Evolutionary conservation across 2,329 filamentous ascomycete genomes (phyloP), one percentile per base, ranked within the genome.

Genomic region (Calonectria naviculata): DNA sequence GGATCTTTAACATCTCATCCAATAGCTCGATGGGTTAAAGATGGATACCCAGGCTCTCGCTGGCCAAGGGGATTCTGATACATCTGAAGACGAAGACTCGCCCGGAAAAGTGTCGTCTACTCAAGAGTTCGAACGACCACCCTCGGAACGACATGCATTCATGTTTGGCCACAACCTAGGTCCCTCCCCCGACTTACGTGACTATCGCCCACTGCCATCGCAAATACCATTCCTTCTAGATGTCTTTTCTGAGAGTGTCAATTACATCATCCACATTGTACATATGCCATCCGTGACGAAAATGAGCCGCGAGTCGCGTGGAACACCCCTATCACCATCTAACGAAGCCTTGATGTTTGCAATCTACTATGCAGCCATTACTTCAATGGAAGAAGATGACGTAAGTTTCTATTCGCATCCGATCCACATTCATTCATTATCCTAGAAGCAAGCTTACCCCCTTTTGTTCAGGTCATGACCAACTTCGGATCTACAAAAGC

Each of bases 301-400:
- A 19, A 73, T 78, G 70, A 75, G 84, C 8, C 82, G 83, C 3
- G 80, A 82, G 29, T 73, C 80, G 21, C 84, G 83, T 1, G 78
- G 75, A n/a, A 73, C 76, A 46, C 75, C 78, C 5, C 75, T 88
- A 0, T 81, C 83, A 0, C 84, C 85, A 1, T 79, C 84, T 3
- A 83, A 88, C 52, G 87, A 90, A 70, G 88, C 89, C 1, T 76
- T 91, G 49, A 79, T 90, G 78, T 90, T 91, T 75, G 82, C 88
- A 0, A 88, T 91, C 7, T 91, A 89, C 79, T 91, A 90, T 73
- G 85, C 88, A 0, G 85, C 88, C 0, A 80, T 90, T 8, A 86
- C 84, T 0, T 90, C 88, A 0, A 89, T 90, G 88, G 88, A 90
- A 12, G 87, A 89, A 5, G 87, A 89, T 0, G 88, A 90, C 78